Base-by-base conservation (phyloP, 225 moss, liverwort and hornwort species). In the Sphagnum tenellum region DNA sequence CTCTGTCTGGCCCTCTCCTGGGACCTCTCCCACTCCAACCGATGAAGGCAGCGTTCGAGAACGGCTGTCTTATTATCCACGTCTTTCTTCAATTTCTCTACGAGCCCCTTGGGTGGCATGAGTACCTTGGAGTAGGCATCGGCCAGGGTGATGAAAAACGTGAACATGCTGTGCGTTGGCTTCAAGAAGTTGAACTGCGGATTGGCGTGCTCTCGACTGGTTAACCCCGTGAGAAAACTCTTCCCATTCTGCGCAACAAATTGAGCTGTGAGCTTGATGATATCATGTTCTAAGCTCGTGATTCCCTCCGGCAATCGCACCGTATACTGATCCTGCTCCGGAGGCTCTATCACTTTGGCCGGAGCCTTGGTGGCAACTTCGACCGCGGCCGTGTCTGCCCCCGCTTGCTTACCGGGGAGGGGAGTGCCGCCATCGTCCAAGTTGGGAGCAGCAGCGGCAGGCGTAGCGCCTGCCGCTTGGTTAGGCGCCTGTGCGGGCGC, bases 141-240 rank as follows among this genome's bases (percentile, higher is more conserved):
- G 2, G 90, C 98, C 65, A 98, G 67, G 44, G 93, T 87, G 52
- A 93, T 98, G 73, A 98, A 98, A 71, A 89, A 98, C 2, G 93
- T 98, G 73, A 98, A 98, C 98, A 98, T 98, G 63, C 98, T 98
- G 74, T 98, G 98, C 11, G 93, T 89, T 7, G 98, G 98, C 77
- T 98, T 98, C 79, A 98, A 62, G 70, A 98, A 98, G 56, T 78
- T 74, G 64, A 98, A 98, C 70, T 93, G 98, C 0, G 87, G 89
- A 78, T 90, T 98, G 12, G 82, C 80, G 64, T 98, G 98, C 75
- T 98, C 98, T 70, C 98, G 74, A 62, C 81, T 93, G 2, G 98
- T 98, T 11, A 98, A 66, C 8, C 93, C 98, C 47, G 90, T 98
- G 7, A 98, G 85, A 60, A 98, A 98, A 56, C 73, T 80, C 71